phyloP scores from a whole-genome alignment of 352 stramenopile genomes.

The Pythium sukuiense region DNA sequence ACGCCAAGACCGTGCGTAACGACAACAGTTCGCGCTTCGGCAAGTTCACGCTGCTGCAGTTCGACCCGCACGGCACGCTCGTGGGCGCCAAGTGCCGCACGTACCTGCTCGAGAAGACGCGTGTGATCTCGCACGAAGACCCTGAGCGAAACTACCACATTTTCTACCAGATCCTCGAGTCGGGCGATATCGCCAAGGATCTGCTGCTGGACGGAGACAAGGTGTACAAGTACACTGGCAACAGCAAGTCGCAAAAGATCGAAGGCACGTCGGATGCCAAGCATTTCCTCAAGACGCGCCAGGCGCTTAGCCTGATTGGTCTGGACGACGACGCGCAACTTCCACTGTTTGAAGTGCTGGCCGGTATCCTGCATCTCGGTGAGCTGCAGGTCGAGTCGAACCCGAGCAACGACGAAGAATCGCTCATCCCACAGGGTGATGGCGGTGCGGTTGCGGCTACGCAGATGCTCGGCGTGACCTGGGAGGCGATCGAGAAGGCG shows the following conservation, averaged over 20 bases:
- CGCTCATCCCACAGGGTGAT: conserved; percentile 54
- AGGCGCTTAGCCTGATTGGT: conserved; percentile 76
- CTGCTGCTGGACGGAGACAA: conserved; percentile 49
- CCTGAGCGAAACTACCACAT: conserved; percentile 97
- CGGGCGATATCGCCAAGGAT: conserved; percentile 40
- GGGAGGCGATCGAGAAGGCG: conserved; percentile 88
- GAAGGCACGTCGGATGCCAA: conserved; percentile 73
- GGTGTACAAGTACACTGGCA: conserved; percentile 65
- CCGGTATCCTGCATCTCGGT: conserved; percentile 94
- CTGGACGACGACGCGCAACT: conserved; percentile 82
- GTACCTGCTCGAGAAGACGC: conserved; percentile 97
- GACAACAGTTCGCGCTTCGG: conserved; percentile 97
- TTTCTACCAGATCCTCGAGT: conserved; percentile 90
- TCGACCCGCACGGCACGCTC: conserved; percentile 80
- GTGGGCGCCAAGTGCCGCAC: conserved; percentile 94
- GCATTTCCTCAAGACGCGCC: conserved; percentile 82
- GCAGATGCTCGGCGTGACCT: conserved; percentile 89
- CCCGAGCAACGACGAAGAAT: conserved; percentile 76
- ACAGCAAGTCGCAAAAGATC: conserved; percentile 67
- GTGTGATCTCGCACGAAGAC: conserved; percentile 92
- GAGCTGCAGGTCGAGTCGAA: conserved; percentile 88
- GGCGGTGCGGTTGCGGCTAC: conserved; percentile 50
- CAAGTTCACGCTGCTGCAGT: conserved; percentile 97
- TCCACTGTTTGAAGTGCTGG: conserved; percentile 91
- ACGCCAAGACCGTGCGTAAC: conserved; percentile 97